phyloP scores from a whole-genome alignment of 371 early-diverging fungal genomes.

The Mortierella sp. region DNA sequence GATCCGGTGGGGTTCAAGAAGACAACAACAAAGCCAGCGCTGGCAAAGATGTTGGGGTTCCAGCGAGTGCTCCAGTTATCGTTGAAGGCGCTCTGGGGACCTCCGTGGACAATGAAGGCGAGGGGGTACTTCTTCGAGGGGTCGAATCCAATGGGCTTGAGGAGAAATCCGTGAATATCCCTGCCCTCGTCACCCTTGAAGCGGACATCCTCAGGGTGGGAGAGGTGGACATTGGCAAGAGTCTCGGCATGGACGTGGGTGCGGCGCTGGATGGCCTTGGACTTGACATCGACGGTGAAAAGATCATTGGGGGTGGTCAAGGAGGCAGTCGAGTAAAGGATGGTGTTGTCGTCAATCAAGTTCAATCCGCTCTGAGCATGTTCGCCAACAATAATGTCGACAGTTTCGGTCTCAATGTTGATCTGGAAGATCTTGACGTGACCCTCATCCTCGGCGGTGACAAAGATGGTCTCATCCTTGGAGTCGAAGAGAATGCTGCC shows the following conservation, averaged over 20 bases:
- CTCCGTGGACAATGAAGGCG: slow-evolving; percentile 90
- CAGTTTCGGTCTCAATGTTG: slow-evolving; percentile 62
- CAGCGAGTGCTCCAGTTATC: slow-evolving; percentile 78
- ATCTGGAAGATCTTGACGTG: slow-evolving; percentile 69
- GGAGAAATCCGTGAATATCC: slow-evolving; percentile 81
- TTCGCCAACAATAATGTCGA: slow-evolving; percentile 66
- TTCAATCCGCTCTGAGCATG: slow-evolving; percentile 64
- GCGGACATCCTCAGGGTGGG: slow-evolving; percentile 72
- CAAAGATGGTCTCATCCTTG: slow-evolving; percentile 66
- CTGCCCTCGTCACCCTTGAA: slow-evolving; percentile 77
- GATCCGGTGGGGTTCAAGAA: slow-evolving; percentile 88
- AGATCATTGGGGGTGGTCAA: slow-evolving; percentile 66
- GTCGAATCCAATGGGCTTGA: slow-evolving; percentile 79
- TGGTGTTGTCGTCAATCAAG: slow-evolving; percentile 58
- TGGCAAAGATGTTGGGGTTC: slow-evolving; percentile 85
- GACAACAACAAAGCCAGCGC: slow-evolving; percentile 84
- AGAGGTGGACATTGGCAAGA: slow-evolving; percentile 56
- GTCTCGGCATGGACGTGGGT: slow-evolving; percentile 53
- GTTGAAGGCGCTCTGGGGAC: slow-evolving; percentile 83
- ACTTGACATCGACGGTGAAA: slow-evolving; percentile 58
- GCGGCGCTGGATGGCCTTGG: slow-evolving; percentile 53
- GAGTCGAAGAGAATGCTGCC: slow-evolving; percentile 68
- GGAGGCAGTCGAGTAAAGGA: slow-evolving; percentile 62
- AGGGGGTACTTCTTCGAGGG: slow-evolving; percentile 77
- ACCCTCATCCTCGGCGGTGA: slow-evolving; percentile 75